Conservation (phyloP, 2,329 filamentous ascomycete genomes). For the Ophidiomyces ophidiicola region DNA sequence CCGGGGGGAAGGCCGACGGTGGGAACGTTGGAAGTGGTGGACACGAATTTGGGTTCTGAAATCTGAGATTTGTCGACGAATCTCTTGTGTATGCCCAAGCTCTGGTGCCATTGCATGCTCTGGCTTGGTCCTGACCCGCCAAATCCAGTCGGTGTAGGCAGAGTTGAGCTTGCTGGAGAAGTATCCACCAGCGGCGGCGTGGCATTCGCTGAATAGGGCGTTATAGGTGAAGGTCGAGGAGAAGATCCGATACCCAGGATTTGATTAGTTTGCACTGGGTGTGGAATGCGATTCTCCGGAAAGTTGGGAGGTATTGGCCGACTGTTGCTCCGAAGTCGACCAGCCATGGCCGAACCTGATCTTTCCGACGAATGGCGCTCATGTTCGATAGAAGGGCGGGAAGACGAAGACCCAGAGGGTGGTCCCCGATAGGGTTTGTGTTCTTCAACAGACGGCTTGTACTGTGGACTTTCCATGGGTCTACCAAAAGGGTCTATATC, state of each 20-base stretch:
- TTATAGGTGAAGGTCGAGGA: conserved; percentile 35
- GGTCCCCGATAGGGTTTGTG: conserved; percentile 19
- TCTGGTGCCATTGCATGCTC: conserved; percentile 18
- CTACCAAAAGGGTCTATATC: conserved; percentile 43
- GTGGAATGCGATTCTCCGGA: conserved; percentile 17
- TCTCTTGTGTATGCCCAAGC: conserved; percentile 39
- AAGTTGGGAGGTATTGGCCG: conserved; percentile 21
- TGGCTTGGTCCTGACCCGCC: conserved; percentile 6
- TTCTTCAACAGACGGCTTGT: conserved; percentile 20
- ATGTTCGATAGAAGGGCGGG: conserved; percentile 29
- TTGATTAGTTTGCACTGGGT: conserved; percentile 19
- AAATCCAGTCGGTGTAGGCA: conserved; percentile 20
- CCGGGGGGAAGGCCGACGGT: conserved; percentile 46
- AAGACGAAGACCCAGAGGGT: conserved; percentile 24
- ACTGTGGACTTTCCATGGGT: conserved; percentile 27
- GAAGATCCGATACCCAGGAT: conserved; percentile 28
- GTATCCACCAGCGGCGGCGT: conserved; percentile 42
- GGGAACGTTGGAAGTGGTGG: conserved; percentile 46
- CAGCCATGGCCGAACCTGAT: conserved; percentile 29
- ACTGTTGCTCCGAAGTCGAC: conserved; percentile 30
- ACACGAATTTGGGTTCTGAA: conserved; percentile 45
- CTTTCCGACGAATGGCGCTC: conserved; percentile 16
- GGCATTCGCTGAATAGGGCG: conserved; percentile 40
- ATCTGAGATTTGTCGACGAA: conserved; percentile 50
- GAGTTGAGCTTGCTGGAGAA: conserved; percentile 33